These are phyloP conservation scores for Pichia thaimueangensis DNA, from an alignment of 805 yeast genomes.

Conservation along the genomic window DNA sequence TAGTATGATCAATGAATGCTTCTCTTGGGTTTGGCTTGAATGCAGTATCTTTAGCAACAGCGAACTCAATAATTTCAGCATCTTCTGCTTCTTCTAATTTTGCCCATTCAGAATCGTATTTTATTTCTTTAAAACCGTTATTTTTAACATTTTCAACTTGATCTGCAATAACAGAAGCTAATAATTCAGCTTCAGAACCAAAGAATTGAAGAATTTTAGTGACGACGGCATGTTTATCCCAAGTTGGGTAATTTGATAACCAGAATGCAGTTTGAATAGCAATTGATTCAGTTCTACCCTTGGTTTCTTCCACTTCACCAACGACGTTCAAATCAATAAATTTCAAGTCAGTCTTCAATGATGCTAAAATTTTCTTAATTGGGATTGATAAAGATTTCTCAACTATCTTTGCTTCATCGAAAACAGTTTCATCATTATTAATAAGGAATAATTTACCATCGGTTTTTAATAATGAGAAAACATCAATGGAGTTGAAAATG, in stretches of 20 bases:
- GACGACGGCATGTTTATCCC: slow-evolving; percentile 55
- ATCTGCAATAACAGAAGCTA: slow-evolving; percentile 64
- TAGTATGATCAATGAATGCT: slow-evolving; percentile 36
- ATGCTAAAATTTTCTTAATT: slow-evolving; percentile 47
- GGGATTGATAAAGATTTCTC: slow-evolving; percentile 47
- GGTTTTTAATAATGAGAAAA: slow-evolving; percentile 50
- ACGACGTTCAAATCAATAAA: slow-evolving; percentile 57
- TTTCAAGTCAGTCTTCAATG: slow-evolving; percentile 46
- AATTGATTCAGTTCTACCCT: slow-evolving; percentile 68
- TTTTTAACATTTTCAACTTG: slow-evolving; percentile 53
- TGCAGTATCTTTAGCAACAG: slow-evolving; percentile 45
- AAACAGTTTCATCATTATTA: slow-evolving; percentile 28
- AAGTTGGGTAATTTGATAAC: slow-evolving; percentile 58
- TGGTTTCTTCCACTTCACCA: slow-evolving; percentile 63
- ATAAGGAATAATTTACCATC: slow-evolving; percentile 52
- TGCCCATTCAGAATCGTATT: slow-evolving; percentile 29
- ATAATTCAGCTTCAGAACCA: slow-evolving; percentile 74
- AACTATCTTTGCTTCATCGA: slow-evolving; percentile 39
- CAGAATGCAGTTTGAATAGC: slow-evolving; percentile 79
- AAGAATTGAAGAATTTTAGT: slow-evolving; percentile 75
- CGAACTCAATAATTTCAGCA: slow-evolving; percentile 36
- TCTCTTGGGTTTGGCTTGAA: slow-evolving; percentile 60
- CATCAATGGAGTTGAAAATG: slow-evolving; percentile 52
- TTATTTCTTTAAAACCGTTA: slow-evolving; percentile 36
- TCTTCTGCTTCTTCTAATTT: slow-evolving; percentile 17